Base-by-base conservation (phyloP, 2,329 filamentous ascomycete species). In the Paradendryphiella salina region DNA sequence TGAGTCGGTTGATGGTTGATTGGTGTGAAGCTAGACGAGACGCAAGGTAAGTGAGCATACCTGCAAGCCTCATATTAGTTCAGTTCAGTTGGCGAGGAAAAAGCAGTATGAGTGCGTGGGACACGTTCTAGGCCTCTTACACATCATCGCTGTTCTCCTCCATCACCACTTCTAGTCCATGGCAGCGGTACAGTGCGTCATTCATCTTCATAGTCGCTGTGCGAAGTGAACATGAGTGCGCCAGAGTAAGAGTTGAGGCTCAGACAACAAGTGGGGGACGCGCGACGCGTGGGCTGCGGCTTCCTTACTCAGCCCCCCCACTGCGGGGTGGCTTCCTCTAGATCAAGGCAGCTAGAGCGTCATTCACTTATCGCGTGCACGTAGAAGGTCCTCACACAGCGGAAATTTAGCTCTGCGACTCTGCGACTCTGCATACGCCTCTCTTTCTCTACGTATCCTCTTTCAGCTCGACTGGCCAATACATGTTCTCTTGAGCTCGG, bases 91-190 rank as follows among this genome's bases (percentile, higher is more conserved):
- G 31, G 43, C n/a, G 31, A 26, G 37, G 36, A 8, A 31, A 43
- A 40, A 43, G 41, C 15, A 41, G 44, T 17, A 18, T 45, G 42
- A 42, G 35, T 47, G 47, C 36, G 35, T 52, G 39, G 39, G 38
- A 54, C 43, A 54, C 51, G 58, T 35, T 52, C 56, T 36, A 55
- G 64, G 46, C 31, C 28, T 54, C 65, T 66, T 63, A 70, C 67
- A 59, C 59, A 35, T 55, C 50, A 15, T 58, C 56, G 34, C 53
- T 52, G 18, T 50, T 48, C 15, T 45, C 45, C 37, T 31, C 46
- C 29, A 29, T 38, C 37, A 41, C 50, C 15, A 11, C 38, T 13
- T 52, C 43, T 14, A 39, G 31, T 18, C 47, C 35, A 43, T 49
- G 45, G 11, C 42, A 49, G 14, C 46, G 34, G 39, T 60, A 51